Evolutionary conservation across 495 filamentous ascomycete species (phyloP).

Genomic region (Penicillium manginii): DNA sequence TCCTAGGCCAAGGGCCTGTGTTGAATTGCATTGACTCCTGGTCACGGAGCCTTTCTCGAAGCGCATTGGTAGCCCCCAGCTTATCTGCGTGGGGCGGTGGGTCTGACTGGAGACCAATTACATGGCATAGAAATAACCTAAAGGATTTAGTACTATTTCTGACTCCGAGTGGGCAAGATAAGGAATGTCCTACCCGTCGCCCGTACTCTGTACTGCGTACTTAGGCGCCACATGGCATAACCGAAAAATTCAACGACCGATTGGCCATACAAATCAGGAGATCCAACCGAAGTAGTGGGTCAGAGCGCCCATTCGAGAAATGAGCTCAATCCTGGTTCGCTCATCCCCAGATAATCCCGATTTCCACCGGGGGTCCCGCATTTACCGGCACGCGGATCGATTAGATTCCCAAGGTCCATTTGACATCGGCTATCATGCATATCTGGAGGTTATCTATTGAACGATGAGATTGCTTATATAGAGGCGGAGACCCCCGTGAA

Average conservation of each 20-base stretch:
- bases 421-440: slow-evolving; percentile 18
- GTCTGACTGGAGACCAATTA: neutral
- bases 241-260: neutral
- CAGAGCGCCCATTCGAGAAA: neutral
- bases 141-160: neutral
- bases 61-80: neutral
- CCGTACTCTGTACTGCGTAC: neutral
- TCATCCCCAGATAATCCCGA: neutral
- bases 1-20: neutral
- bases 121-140: neutral
- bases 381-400: neutral
- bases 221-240: slow-evolving; percentile 4
- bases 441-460: slow-evolving; percentile 21
- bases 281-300: neutral
- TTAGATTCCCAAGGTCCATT: slow-evolving; percentile 1
- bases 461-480: neutral
- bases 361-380: neutral
- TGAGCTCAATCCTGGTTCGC: neutral
- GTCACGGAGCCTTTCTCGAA: neutral
- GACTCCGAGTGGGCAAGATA: slow-evolving; percentile 14
- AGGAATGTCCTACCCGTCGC: slow-evolving; percentile 1
- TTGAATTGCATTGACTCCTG: neutral
- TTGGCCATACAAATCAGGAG: neutral
- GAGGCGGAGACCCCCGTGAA: slow-evolving; percentile 21
- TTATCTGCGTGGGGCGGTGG: neutral